Percentiles rank a stretch among this genome's conserved stretches.
Evolutionary conservation across 441 rosid genomes (phyloP).

Genomic region (Daphne laureola): DNA sequence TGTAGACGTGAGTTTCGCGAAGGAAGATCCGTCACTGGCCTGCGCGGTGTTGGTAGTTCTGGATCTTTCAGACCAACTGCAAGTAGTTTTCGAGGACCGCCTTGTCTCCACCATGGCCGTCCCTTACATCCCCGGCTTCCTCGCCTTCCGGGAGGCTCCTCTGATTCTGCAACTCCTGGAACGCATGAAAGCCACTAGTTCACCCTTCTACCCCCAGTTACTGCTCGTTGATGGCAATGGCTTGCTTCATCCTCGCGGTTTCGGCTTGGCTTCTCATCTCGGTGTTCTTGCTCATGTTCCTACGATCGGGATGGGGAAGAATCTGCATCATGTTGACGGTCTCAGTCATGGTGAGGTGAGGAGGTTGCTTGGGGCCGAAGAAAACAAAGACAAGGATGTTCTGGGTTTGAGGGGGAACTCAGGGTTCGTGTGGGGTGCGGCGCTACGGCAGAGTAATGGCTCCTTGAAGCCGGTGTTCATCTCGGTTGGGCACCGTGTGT

Average conservation of each 20-base stretch:
- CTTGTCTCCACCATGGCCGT: conserved; percentile 39
- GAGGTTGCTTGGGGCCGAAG: conserved; percentile 43
- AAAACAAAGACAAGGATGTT: conserved; percentile 30
- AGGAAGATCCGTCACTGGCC: conserved; percentile 59
- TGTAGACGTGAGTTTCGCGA: conserved; percentile 75
- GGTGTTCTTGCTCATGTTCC: conserved; percentile 82
- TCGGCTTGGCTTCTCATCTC: conserved; percentile 86
- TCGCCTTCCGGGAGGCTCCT: conserved; percentile 90
- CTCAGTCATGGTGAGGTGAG: conserved; percentile 52
- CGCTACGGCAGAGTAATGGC: conserved; percentile 45
- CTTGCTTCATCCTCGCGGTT: conserved; percentile 88
- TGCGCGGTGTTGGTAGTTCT: conserved; percentile 71
- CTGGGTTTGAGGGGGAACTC: conserved; percentile 59
- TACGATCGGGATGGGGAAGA: conserved; percentile 81
- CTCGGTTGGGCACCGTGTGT: conserved; percentile 77
- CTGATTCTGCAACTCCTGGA: conserved; percentile 53
- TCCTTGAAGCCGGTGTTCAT: conserved; percentile 62
- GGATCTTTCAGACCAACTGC: conserved; percentile 36
- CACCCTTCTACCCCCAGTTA: conserved; percentile 69
- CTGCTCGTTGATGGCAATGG: conserved; percentile 91
- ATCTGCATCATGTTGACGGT: conserved; percentile 85
- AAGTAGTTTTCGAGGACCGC: conserved; percentile 43
- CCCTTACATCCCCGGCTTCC: conserved; percentile 80
- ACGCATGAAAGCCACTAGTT: conserved; percentile 43
- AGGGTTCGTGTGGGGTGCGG: conserved; percentile 78